phyloP scores from a whole-genome alignment of 2,329 filamentous ascomycete species.

The Hirsutella minnesotensis region DNA sequence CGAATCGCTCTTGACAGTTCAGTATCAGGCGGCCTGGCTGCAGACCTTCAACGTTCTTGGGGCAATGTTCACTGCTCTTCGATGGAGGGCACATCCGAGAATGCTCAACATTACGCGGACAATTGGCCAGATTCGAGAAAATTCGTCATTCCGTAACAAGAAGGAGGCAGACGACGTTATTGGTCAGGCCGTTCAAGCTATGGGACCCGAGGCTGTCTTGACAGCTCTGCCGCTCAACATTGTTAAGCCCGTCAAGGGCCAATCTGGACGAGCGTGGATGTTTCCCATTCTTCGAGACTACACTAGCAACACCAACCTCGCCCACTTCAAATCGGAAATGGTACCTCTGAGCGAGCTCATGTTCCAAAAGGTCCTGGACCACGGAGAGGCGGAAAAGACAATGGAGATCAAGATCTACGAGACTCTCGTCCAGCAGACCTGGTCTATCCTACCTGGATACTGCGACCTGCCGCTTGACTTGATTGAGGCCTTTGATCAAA shows the following conservation, averaged over 20 bases:
- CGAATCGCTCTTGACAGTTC: conserved; percentile 68
- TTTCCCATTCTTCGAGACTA: conserved; percentile 83
- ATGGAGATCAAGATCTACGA: conserved; percentile 98
- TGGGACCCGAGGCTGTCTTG: conserved; percentile 80
- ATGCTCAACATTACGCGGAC: conserved; percentile 64
- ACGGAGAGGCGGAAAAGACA: conserved; percentile 73
- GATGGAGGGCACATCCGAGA: conserved; percentile 75
- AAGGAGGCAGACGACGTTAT: conserved; percentile 90
- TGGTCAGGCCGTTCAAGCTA: conserved; percentile 74
- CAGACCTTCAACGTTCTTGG: conserved; percentile 85
- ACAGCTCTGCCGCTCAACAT: conserved; percentile 79
- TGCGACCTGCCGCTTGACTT: conserved; percentile 84
- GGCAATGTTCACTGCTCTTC: conserved; percentile 75
- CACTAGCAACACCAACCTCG: conserved; percentile 76
- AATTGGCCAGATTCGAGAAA: conserved; percentile 77
- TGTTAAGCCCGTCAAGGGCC: conserved; percentile 59
- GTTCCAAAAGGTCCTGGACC: conserved; percentile 79
- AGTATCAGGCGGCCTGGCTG: conserved; percentile 88
- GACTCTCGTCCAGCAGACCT: conserved; percentile 89
- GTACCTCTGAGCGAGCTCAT: conserved; percentile 81
- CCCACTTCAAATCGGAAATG: conserved; percentile 76
- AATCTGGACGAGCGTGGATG: conserved; percentile 87
- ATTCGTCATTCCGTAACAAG: conserved; percentile 82
- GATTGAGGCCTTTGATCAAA: conserved; percentile 65
- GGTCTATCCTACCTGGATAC: conserved; percentile 88